A percentile compares a stretch with the other conserved stretches of the same genome.
phyloP scores from a whole-genome alignment of 192 early-diverging fungal species.

The Coemansia sp. region DNA sequence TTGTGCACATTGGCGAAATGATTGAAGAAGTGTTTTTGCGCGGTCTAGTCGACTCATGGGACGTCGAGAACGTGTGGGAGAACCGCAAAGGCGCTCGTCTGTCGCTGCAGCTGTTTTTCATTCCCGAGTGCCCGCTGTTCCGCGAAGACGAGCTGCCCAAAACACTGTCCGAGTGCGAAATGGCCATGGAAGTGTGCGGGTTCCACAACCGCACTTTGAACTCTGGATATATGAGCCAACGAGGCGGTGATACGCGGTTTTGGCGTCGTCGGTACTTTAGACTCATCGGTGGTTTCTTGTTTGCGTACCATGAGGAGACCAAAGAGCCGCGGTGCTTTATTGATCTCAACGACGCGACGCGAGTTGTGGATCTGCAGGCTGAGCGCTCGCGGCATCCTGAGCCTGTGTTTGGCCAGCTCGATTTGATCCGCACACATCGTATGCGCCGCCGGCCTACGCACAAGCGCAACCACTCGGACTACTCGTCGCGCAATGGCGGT shows the following conservation, averaged over 20 bases:
- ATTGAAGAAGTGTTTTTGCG: conserved; percentile 52
- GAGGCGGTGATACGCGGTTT: conserved; percentile 56
- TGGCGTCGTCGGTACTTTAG: conserved; percentile 58
- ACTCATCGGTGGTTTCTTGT: conserved; percentile 53
- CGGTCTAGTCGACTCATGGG: conserved; percentile 53
- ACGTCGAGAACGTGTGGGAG: conserved; percentile 55
- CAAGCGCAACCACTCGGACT: conserved; percentile 51
- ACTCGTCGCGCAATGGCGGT: conserved; percentile 34
- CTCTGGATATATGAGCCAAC: conserved; percentile 56
- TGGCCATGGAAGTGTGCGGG: conserved; percentile 53
- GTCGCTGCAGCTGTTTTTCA: conserved; percentile 56
- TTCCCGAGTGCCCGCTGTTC: conserved; percentile 53
- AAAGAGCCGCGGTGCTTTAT: conserved; percentile 51
- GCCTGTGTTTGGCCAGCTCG: conserved; percentile 16
- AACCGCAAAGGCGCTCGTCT: conserved; percentile 48
- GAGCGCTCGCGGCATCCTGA: conserved; percentile 10
- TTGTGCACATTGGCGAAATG: conserved; percentile 53
- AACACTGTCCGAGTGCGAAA: conserved; percentile 53
- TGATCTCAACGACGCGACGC: conserved; percentile 51
- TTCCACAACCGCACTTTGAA: conserved; percentile 57
- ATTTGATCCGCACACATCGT: conserved; percentile 27
- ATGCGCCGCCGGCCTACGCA: conserved; percentile 40
- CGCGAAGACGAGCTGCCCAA: conserved; percentile 52
- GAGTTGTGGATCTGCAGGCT: conserved; percentile 38
- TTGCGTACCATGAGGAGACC: conserved; percentile 57